Base-by-base conservation (phyloP, 495 filamentous ascomycete species). In the Neurospora africana region DNA sequence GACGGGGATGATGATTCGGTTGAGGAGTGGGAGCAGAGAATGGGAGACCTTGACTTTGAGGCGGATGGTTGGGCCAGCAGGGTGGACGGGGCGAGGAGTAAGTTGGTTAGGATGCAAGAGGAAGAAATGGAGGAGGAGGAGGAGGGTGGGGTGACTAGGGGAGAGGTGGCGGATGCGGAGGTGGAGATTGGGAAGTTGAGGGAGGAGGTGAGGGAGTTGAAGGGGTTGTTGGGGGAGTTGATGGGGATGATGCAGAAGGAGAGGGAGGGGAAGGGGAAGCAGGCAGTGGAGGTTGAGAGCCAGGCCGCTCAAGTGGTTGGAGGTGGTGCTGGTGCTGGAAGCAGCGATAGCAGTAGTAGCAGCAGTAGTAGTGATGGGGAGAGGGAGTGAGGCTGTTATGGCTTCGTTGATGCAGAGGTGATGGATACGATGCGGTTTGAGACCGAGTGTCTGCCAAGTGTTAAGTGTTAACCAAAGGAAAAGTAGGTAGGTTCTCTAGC, bases 21-120 rank as follows among this genome's bases (percentile, higher is more conserved):
- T 15, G 91, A 98, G 80, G 94, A 98, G 78, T 99, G 95, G 95
- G 95, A 98, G 78, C 89, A 95, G 79, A 85, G 95, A 80, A 83
- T 84, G 4, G 84, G 81, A 2, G 87, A 91, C 36, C 76, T 96
- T 9, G 91, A 95, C 76, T 91, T 95, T 73, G 90, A 95, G 77
- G 81, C 85, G 13, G 92, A 94, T 70, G 90, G 89, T 8, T 99
- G 95, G 95, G 83, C 83, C 21, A 90, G 93, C 81, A 88, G 83
- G 74, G 93, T 97, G 0, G 85, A 88, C 44, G 80, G 84, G n/a
- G 89, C 87, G 23, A 92, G 89, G 75, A 91, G 92, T 4, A 91
- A 97, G 83, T 84, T 97, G 6, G 53, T 65, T 0, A 65, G 35
- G 15, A 33, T 65, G 53, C 27, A 17, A 27, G 53, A 65, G 15